A percentile compares a stretch with the other conserved stretches of the same genome.
Evolutionary conservation across 495 filamentous ascomycete species (phyloP).

Genomic region (Elasticomyces elasticus): DNA sequence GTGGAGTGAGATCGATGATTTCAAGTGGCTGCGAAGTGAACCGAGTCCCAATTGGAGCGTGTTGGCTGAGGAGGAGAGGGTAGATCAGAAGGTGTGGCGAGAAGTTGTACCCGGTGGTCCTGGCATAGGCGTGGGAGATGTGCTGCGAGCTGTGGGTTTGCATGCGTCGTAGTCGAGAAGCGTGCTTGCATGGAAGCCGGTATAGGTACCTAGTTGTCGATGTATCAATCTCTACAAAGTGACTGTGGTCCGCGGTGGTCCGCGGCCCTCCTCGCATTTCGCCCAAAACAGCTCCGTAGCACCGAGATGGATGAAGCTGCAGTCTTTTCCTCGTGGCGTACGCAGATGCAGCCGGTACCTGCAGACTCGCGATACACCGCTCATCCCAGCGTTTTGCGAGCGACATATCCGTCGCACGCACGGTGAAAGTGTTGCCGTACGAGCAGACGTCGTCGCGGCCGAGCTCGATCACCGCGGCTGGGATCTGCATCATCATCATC

Average conservation of each 20-base stretch:
- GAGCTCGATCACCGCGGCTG: no score
- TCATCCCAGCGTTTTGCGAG: neutral
- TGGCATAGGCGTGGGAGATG: conserved; percentile 54
- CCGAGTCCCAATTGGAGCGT: conserved; percentile 83
- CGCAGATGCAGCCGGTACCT: neutral
- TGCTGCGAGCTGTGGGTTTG: conserved; percentile 42
- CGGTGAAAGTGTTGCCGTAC: neutral
- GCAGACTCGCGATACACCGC: neutral
- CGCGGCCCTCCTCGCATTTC: no score
- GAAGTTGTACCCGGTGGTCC: conserved; percentile 56
- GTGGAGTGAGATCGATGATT: conserved; percentile 89
- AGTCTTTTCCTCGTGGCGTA: no score
- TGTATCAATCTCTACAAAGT: no score
- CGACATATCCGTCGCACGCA: neutral
- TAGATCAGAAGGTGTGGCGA: conserved; percentile 58
- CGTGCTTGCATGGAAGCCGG: no score
- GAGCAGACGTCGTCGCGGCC: no score
- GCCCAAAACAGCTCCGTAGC: no score
- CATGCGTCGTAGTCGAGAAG: neutral
- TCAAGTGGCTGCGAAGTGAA: conserved; percentile 86
- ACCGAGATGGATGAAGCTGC: no score
- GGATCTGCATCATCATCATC: no score
- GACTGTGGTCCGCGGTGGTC: no score
- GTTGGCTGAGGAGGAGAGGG: conserved; percentile 48
- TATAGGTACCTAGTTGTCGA: neutral